A percentile compares a stretch with the other conserved stretches of the same genome.
Evolutionary conservation across 2,329 filamentous ascomycete genomes (phyloP).

Genomic region (Pseudogymnoascus sp.): DNA sequence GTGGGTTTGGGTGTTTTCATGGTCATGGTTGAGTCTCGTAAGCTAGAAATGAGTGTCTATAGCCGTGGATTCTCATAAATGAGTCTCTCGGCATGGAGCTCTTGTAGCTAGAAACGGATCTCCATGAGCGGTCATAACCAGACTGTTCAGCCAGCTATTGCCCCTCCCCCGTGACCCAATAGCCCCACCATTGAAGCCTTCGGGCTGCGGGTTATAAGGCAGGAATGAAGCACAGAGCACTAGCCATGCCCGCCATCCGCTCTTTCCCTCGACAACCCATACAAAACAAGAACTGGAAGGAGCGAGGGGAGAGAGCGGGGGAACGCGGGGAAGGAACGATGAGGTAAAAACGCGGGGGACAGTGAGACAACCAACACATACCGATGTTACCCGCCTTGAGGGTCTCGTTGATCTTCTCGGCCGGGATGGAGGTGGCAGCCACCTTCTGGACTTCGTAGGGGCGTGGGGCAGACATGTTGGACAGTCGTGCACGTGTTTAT

Average conservation of each 20-base stretch:
- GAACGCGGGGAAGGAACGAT: not conserved
- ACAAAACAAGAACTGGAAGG: not conserved
- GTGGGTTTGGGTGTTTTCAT: not conserved
- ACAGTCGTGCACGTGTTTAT: not conserved
- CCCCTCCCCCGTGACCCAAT: not conserved
- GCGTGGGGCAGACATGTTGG: not conserved
- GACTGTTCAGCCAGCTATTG: not conserved
- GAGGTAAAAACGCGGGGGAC: not conserved
- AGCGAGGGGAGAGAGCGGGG: not conserved
- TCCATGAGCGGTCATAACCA: not conserved
- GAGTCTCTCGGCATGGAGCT: not conserved
- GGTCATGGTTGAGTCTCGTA: not conserved
- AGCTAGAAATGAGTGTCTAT: not conserved
- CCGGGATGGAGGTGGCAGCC: conserved; percentile 38
- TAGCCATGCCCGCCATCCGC: not conserved
- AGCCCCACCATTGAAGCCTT: not conserved
- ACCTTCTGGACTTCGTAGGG: conserved; percentile 49
- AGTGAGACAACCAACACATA: conserved; percentile 29
- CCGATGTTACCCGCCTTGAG: conserved; percentile 56
- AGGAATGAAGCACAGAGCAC: not conserved
- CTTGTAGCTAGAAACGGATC: not conserved
- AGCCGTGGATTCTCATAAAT: not conserved
- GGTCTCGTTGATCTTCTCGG: conserved; percentile 51
- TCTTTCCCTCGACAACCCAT: not conserved
- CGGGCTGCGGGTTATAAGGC: not conserved